Conservation (phyloP, 1,284 basidiomycete genomes). For the Fomitopsis palustris region DNA sequence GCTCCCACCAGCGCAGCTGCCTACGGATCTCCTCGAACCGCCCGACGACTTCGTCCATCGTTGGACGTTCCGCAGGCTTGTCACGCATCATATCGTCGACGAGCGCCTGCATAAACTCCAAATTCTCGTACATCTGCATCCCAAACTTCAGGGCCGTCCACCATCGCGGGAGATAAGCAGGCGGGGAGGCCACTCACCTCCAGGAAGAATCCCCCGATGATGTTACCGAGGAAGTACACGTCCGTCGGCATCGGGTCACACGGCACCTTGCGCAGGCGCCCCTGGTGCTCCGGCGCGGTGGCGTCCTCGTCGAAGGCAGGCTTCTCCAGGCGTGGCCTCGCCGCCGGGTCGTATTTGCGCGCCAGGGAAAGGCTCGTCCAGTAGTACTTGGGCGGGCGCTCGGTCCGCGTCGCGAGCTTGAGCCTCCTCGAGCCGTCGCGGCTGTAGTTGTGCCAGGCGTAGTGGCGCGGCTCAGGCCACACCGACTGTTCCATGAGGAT, state of each 20-base stretch:
- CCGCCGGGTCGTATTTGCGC: slow-evolving; percentile 13
- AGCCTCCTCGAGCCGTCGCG: slow-evolving; percentile 18
- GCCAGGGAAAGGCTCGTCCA: slow-evolving; percentile 36
- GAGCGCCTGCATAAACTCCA: slow-evolving; percentile 12
- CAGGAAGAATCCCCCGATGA: slow-evolving; percentile 24
- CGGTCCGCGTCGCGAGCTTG: slow-evolving; percentile 27
- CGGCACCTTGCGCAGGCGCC: background rate
- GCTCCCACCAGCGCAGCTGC: background rate
- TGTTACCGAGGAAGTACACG: slow-evolving; percentile 26
- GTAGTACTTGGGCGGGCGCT: slow-evolving; percentile 28
- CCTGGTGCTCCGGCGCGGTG: slow-evolving; percentile 21
- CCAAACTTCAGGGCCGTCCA: too few relatives aligned
- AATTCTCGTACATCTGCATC: background rate
- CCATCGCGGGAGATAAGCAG: too few relatives aligned
- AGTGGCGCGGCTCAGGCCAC: slow-evolving; percentile 27
- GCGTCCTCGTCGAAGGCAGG: slow-evolving; percentile 19
- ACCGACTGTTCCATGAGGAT: slow-evolving; percentile 36
- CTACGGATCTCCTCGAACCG: slow-evolving; percentile 7
- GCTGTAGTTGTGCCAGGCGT: slow-evolving; percentile 5
- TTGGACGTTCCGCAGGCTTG: slow-evolving; percentile 11
- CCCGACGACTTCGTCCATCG: slow-evolving; percentile 11
- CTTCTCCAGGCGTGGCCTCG: background rate
- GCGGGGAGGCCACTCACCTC: slow-evolving; percentile 7
- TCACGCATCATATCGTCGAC: slow-evolving; percentile 14
- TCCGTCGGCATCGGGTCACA: slow-evolving; percentile 27